These are phyloP conservation scores for sunflower (Helianthus annuus) DNA, from an alignment of 129 eudicot species.

Conservation along the genomic window DNA sequence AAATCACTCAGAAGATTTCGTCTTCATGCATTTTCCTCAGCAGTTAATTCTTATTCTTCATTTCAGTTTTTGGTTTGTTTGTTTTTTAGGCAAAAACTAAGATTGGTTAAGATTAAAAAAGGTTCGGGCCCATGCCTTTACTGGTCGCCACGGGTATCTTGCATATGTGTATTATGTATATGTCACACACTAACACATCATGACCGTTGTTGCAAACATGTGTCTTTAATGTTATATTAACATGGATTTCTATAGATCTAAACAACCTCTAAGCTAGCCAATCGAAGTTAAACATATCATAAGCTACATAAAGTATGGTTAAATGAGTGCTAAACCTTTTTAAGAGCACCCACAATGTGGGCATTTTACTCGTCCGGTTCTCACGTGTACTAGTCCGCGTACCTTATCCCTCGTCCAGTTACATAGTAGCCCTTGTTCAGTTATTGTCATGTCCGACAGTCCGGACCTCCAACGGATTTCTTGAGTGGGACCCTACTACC, in stretches of 20 bases:
- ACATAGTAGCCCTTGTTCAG: no score
- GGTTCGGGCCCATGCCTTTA: conserved; percentile 36
- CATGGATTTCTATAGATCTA: background rate
- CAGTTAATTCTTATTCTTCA: conserved; percentile 22
- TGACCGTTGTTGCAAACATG: background rate
- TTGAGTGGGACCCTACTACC: no score
- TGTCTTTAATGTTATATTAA: background rate
- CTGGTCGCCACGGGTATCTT: conserved; percentile 28
- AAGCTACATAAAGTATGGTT: no score
- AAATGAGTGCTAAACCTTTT: no score
- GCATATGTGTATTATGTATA: conserved; percentile 13
- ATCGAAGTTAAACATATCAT: no score
- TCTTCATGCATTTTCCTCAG: conserved; percentile 8
- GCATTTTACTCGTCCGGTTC: no score
- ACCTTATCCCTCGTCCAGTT: no score
- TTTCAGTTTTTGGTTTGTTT: conserved; percentile 23
- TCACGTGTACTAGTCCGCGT: no score
- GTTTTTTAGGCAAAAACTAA: conserved; percentile 24
- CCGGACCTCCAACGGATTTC: no score
- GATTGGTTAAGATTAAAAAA: conserved; percentile 7
- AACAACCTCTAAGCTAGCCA: background rate
- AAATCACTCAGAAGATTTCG: conserved; percentile 30
- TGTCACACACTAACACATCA: conserved; percentile 29
- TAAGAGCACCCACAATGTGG: no score
- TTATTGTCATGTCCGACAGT: no score